phyloP scores from a whole-genome alignment of 306 rosid species.

The Cyamopsis tetragonoloba region DNA sequence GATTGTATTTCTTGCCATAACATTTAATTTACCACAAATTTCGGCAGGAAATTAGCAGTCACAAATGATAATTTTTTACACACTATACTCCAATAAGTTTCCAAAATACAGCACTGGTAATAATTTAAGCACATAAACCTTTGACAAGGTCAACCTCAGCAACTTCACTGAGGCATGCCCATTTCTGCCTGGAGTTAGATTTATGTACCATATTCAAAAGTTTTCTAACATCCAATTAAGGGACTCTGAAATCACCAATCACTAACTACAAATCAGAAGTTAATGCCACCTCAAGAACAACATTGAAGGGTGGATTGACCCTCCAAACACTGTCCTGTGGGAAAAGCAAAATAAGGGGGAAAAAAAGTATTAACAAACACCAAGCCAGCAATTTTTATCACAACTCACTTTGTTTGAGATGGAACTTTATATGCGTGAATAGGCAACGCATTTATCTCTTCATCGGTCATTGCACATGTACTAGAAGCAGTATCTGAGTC shows the following conservation, averaged over 20 bases:
- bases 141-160: background rate
- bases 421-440: slow-evolving; percentile 48
- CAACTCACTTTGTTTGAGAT: slow-evolving; percentile 42
- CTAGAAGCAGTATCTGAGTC: slow-evolving; percentile 34
- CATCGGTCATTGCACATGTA: slow-evolving; percentile 50
- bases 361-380: background rate
- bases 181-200: background rate
- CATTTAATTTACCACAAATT: background rate
- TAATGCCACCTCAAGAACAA: background rate
- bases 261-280: background rate
- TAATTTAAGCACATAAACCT: background rate
- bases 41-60: background rate
- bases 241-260: background rate
- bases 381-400: background rate
- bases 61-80: background rate
- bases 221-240: background rate
- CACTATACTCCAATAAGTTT: background rate
- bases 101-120: background rate
- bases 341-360: background rate
- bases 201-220: background rate
- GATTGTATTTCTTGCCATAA: background rate
- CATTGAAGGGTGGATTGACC: background rate
- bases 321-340: background rate
- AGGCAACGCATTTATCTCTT: slow-evolving; percentile 59
- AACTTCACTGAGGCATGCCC: background rate